Evolutionary conservation across 1,139 yeast species (phyloP).

Genomic region (Magnusiomyces fungicola): DNA sequence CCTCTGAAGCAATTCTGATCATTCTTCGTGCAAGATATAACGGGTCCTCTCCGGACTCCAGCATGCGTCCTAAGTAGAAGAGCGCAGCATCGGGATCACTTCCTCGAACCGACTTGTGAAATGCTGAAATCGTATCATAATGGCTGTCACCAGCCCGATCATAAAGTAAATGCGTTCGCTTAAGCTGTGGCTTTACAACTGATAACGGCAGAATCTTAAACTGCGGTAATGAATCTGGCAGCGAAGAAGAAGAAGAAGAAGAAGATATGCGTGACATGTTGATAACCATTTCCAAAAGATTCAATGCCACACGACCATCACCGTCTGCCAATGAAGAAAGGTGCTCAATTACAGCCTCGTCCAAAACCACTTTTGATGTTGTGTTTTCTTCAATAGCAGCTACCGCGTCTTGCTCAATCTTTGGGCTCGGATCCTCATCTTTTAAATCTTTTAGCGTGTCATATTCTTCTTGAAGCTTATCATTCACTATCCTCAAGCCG

Average conservation of each 20-base stretch:
- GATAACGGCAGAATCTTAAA: conserved; percentile 16
- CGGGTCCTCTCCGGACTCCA: conserved; percentile 91
- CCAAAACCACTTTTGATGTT: background rate
- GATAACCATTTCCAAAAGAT: conserved; percentile 55
- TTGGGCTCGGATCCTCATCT: background rate
- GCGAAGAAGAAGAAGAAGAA: conserved; percentile 2
- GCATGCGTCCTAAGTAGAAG: conserved; percentile 79
- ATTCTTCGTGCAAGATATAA: conserved; percentile 83
- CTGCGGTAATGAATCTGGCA: background rate
- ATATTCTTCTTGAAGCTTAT: conserved; percentile 39
- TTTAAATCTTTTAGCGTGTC: conserved; percentile 10
- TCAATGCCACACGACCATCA: conserved; percentile 79
- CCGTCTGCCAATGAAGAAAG: conserved; percentile 80
- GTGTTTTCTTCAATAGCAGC: background rate
- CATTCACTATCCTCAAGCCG: conserved; percentile 57
- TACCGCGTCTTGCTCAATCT: background rate
- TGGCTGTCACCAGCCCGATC: conserved; percentile 89
- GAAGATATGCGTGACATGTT: conserved; percentile 14
- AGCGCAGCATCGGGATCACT: conserved; percentile 83
- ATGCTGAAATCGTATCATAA: conserved; percentile 90
- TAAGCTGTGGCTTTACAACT: conserved; percentile 35
- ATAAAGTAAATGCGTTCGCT: conserved; percentile 57
- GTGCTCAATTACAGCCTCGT: conserved; percentile 52
- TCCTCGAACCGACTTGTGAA: conserved; percentile 87
- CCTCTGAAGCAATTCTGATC: conserved; percentile 91